A percentile compares a stretch with the other conserved stretches of the same genome.
Conservation (phyloP, 2,329 filamentous ascomycete species). For the Exophiala viscosa region DNA sequence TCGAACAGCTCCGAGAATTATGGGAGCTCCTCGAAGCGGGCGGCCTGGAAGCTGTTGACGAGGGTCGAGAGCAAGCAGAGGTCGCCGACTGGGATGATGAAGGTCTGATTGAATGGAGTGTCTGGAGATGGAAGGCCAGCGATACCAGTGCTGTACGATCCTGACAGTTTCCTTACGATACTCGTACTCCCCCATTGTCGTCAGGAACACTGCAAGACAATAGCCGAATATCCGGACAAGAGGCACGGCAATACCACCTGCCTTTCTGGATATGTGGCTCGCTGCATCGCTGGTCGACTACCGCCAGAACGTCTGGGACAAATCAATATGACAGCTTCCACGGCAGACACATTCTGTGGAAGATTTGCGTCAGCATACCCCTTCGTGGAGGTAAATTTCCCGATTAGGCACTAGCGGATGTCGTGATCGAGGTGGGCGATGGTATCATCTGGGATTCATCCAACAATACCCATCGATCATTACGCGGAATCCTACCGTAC, state of each 20-base stretch:
- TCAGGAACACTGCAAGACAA: too few species aligned
- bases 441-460: slow-evolving; percentile 7
- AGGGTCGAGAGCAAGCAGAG: slow-evolving; percentile 43
- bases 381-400: slow-evolving; percentile 4
- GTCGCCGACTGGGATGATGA: slow-evolving; percentile 48
- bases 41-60: slow-evolving; percentile 39
- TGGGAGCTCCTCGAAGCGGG: slow-evolving; percentile 38
- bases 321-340: too few species aligned
- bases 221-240: too few species aligned
- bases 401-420: slow-evolving; percentile 15
- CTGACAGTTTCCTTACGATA: too few species aligned
- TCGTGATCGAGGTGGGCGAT: slow-evolving; percentile 18
- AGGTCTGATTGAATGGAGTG: slow-evolving; percentile 47
- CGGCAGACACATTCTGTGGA: background rate
- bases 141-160: background rate
- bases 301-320: too few species aligned
- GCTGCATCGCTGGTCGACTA: background rate
- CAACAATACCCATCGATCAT: background rate
- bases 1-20: slow-evolving; percentile 42
- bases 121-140: slow-evolving; percentile 41
- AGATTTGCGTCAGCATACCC: slow-evolving; percentile 1
- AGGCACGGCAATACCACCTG: too few species aligned
- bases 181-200: too few species aligned
- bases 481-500: background rate
- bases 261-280: background rate